These are phyloP conservation scores for Elasticomyces elasticus DNA, from an alignment of 495 filamentous ascomycete genomes.

Conservation along the genomic window DNA sequence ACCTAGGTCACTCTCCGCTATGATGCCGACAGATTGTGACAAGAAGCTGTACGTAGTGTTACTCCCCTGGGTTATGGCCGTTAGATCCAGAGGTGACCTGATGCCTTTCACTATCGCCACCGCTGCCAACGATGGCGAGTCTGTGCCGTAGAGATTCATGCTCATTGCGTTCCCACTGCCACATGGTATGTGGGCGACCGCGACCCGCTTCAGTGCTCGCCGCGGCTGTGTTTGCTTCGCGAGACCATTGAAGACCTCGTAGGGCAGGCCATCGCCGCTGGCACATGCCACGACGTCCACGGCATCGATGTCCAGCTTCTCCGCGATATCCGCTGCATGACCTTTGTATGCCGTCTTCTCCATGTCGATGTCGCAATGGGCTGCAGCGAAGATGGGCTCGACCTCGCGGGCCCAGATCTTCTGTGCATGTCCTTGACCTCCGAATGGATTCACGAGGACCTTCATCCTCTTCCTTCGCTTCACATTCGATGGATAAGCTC, in stretches of 20 bases:
- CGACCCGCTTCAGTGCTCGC: slow-evolving; percentile 64
- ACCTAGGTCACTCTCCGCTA: slow-evolving; percentile 78
- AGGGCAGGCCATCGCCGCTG: slow-evolving; percentile 83
- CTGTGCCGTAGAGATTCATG: slow-evolving; percentile 77
- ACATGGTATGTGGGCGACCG: slow-evolving; percentile 81
- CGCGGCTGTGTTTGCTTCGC: slow-evolving; percentile 63
- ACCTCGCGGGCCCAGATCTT: slow-evolving; percentile 66
- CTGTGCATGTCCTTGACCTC: slow-evolving; percentile 68
- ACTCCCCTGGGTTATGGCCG: slow-evolving; percentile 75
- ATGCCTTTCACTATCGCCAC: slow-evolving; percentile 78
- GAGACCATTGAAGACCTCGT: slow-evolving; percentile 92
- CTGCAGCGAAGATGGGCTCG: slow-evolving; percentile 74
- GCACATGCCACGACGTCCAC: slow-evolving; percentile 81
- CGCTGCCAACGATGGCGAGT: slow-evolving; percentile 63
- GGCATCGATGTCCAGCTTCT: slow-evolving; percentile 64
- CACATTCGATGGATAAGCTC: slow-evolving; percentile 58
- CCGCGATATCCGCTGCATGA: slow-evolving; percentile 69
- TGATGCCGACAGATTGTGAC: slow-evolving; percentile 79
- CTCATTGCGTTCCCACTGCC: slow-evolving; percentile 92
- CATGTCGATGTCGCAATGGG: slow-evolving; percentile 65
- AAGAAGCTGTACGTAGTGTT: slow-evolving; percentile 72
- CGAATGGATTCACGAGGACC: slow-evolving; percentile 83
- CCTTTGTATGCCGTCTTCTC: slow-evolving; percentile 61
- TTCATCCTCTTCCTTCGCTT: slow-evolving; percentile 66
- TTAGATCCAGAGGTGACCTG: slow-evolving; percentile 68